Conservation (phyloP, 164 flowering plant genomes). For the Chimonanthus praecox region DNA sequence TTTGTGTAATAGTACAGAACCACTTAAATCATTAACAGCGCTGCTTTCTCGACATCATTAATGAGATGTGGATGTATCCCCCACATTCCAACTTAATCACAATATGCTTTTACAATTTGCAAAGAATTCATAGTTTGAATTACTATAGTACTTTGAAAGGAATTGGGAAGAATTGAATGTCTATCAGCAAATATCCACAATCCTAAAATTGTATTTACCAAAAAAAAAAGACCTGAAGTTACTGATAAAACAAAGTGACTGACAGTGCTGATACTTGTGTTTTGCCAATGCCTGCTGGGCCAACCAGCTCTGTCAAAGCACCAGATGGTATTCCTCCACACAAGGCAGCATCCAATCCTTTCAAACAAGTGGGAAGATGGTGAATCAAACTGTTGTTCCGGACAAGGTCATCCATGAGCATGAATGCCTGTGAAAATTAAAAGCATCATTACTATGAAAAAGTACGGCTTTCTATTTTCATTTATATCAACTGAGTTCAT, state of each 20-base stretch:
- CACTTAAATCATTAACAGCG: too few relatives aligned
- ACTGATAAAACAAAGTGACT: background rate
- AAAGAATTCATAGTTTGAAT: too few relatives aligned
- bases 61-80: too few relatives aligned
- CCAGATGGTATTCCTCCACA: constrained; percentile 89
- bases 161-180: too few relatives aligned
- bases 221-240: background rate
- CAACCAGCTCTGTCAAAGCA: constrained; percentile 78
- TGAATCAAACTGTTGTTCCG: constrained; percentile 40
- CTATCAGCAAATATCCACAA: background rate
- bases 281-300: constrained; percentile 89
- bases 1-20: too few relatives aligned
- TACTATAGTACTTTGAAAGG: too few relatives aligned
- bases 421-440: constrained; percentile 42
- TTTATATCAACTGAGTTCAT: background rate
- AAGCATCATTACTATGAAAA: background rate
- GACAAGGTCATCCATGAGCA: constrained; percentile 50
- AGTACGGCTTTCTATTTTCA: background rate
- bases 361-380: constrained; percentile 59
- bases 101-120: too few relatives aligned
- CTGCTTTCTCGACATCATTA: too few relatives aligned
- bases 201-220: background rate
- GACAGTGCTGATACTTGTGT: constrained; percentile 47
- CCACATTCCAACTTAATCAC: too few relatives aligned
- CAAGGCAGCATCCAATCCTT: constrained; percentile 67